These are phyloP conservation scores for Bryum argenteum DNA, from an alignment of 225 moss, liverwort and hornwort genomes.

Conservation along the genomic window DNA sequence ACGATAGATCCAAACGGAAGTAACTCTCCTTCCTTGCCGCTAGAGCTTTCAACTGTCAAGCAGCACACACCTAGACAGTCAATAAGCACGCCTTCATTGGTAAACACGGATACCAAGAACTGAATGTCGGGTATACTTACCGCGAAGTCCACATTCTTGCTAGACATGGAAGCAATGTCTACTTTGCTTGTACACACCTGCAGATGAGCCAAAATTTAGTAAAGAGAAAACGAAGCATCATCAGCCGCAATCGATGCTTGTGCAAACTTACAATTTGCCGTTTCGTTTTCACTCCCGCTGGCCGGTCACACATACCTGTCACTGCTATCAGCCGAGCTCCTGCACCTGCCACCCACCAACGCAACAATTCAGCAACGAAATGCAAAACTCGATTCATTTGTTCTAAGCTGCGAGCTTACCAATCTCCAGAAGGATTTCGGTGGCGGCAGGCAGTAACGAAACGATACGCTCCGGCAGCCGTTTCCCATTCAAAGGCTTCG, in stretches of 20 bases:
- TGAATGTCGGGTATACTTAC: conserved; percentile 24
- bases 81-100: background rate
- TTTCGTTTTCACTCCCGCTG: conserved; percentile 36
- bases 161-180: conserved; percentile 46
- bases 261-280: conserved; percentile 54
- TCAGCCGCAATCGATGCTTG: background rate
- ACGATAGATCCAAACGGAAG: conserved; percentile 53
- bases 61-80: background rate
- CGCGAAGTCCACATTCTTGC: conserved; percentile 53
- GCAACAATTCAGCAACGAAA: conserved; percentile 7
- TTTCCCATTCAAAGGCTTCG: conserved; percentile 35
- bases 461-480: conserved; percentile 53
- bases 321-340: conserved; percentile 57
- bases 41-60: conserved; percentile 43
- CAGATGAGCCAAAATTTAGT: background rate
- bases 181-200: conserved; percentile 55
- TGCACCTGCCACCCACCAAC: conserved; percentile 50
- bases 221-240: background rate
- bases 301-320: conserved; percentile 56
- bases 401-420: conserved; percentile 35
- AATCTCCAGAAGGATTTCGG: conserved; percentile 57
- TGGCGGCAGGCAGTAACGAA: conserved; percentile 56
- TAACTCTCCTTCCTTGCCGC: conserved; percentile 50
- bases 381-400: background rate
- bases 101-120: background rate